Conservation (phyloP, 352 stramenopile species). For the Plasmopara viticola region DNA sequence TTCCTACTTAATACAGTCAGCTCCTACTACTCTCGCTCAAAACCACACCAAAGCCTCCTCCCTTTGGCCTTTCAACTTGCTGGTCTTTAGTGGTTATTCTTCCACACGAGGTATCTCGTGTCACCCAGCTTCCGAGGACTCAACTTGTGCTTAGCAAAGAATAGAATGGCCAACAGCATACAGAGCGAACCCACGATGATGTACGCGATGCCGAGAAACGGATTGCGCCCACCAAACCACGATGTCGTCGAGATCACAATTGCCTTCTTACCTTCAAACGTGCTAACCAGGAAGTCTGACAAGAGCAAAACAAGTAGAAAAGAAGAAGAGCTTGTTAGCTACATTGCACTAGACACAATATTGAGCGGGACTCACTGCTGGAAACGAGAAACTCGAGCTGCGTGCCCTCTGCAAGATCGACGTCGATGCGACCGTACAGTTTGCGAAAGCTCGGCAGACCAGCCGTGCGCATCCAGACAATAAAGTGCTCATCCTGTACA, state of each 20-base stretch:
- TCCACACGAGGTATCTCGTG: constrained; percentile 93
- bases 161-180: constrained; percentile 90
- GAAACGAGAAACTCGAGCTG: constrained; percentile 90
- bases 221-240: constrained; percentile 96
- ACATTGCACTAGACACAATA: not conserved
- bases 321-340: too few relatives aligned
- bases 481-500: constrained; percentile 99
- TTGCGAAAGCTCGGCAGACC: constrained; percentile 98
- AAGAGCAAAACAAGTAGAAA: constrained; percentile 2
- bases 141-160: constrained; percentile 94
- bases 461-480: constrained; percentile 99
- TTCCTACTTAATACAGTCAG: constrained; percentile 3
- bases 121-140: constrained; percentile 93
- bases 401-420: constrained; percentile 83
- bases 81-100: constrained; percentile 87
- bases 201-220: constrained; percentile 94
- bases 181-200: constrained; percentile 93
- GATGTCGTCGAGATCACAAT: constrained; percentile 95
- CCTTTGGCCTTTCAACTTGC: not conserved
- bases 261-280: constrained; percentile 94
- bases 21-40: not conserved
- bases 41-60: not conserved
- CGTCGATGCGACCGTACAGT: constrained; percentile 98
- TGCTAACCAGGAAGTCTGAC: constrained; percentile 93
- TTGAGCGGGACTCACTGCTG: constrained; percentile 59